These are phyloP conservation scores for Fraxinus velutina DNA, from an alignment of 305 asterid genomes.

Conservation along the genomic window DNA sequence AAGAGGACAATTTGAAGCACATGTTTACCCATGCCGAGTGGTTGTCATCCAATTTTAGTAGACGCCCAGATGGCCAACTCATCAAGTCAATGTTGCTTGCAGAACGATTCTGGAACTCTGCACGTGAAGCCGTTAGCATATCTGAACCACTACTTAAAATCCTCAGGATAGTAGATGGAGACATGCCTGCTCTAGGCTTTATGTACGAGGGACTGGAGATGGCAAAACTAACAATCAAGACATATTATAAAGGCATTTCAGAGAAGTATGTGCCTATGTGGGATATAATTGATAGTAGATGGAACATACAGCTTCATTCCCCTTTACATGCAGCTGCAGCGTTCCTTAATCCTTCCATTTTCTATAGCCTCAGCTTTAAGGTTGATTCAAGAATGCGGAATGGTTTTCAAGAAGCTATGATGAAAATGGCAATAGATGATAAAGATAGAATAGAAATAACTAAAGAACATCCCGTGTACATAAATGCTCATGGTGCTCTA, in stretches of 20 bases:
- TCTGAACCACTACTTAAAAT: slow-evolving; percentile 42
- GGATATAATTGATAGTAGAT: slow-evolving; percentile 47
- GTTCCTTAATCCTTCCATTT: slow-evolving; percentile 46
- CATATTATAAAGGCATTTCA: slow-evolving; percentile 35
- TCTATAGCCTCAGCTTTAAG: slow-evolving; percentile 33
- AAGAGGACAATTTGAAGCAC: slow-evolving; percentile 37
- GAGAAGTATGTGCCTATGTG: slow-evolving; percentile 44
- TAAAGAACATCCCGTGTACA: slow-evolving; percentile 39
- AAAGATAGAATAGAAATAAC: slow-evolving; percentile 39
- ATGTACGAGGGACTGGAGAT: slow-evolving; percentile 43
- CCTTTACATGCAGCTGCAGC: slow-evolving; percentile 48
- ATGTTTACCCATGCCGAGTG: slow-evolving; percentile 38
- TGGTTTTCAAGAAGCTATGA: slow-evolving; percentile 50
- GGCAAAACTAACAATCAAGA: slow-evolving; percentile 40
- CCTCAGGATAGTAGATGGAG: slow-evolving; percentile 42
- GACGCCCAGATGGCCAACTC: slow-evolving; percentile 32
- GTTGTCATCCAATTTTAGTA: slow-evolving; percentile 28
- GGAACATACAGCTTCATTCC: slow-evolving; percentile 39
- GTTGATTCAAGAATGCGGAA: slow-evolving; percentile 40
- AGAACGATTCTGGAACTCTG: slow-evolving; percentile 42
- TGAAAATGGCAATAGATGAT: slow-evolving; percentile 39
- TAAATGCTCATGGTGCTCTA: slow-evolving; percentile 45
- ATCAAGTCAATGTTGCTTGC: slow-evolving; percentile 30
- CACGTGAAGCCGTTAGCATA: slow-evolving; percentile 35
- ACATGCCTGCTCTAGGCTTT: slow-evolving; percentile 50